Evolutionary conservation across 2,329 filamentous ascomycete species (phyloP).

Genomic region (Nigrospora oryzae): DNA sequence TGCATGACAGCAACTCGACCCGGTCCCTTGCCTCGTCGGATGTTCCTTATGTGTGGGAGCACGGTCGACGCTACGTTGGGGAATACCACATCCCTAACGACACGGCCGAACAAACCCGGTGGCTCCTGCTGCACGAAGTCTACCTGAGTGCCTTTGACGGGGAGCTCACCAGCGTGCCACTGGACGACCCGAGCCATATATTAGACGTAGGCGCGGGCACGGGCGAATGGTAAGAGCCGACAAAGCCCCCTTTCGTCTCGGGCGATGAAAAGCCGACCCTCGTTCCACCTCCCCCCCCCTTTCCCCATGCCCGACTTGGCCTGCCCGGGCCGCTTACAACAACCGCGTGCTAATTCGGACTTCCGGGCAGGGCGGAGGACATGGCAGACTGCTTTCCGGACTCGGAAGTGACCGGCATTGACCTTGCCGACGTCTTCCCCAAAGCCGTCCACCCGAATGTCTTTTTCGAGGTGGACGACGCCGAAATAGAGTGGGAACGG

Average conservation of each 20-base stretch:
- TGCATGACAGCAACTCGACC: constrained; percentile 23
- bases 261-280: too few relatives aligned
- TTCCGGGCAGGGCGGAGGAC: constrained; percentile 24
- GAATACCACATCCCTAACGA: constrained; percentile 61
- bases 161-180: constrained; percentile 32
- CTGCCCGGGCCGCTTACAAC: too few relatives aligned
- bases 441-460: constrained; percentile 48
- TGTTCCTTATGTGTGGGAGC: constrained; percentile 49
- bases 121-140: constrained; percentile 55
- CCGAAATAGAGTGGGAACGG: constrained; percentile 49
- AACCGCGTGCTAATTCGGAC: too few relatives aligned
- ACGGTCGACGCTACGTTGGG: constrained; percentile 54
- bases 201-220: constrained; percentile 54
- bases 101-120: constrained; percentile 53
- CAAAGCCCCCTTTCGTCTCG: too few relatives aligned
- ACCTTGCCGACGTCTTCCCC: constrained; percentile 51
- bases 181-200: constrained; percentile 32
- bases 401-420: constrained; percentile 50
- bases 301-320: too few relatives aligned
- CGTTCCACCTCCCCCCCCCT: too few relatives aligned
- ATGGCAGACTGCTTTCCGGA: constrained; percentile 45
- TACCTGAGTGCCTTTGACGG: constrained; percentile 43
- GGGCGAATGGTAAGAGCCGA: constrained; percentile 32
- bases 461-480: constrained; percentile 52
- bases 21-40: constrained; percentile 40